Conservation (phyloP, 306 rosid species). For the Rosa lucieae region DNA sequence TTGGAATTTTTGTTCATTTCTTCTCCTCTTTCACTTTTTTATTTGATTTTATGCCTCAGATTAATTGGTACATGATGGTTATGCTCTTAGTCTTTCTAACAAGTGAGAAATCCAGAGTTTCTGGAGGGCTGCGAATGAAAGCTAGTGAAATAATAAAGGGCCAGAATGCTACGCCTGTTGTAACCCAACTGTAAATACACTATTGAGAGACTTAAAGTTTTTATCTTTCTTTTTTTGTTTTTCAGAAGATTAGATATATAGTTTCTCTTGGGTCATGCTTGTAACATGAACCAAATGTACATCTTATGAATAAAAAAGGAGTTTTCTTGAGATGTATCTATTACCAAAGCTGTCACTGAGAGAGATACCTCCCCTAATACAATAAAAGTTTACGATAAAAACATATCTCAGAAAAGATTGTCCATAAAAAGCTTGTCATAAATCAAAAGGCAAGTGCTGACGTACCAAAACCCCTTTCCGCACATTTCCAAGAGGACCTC, state of each 20-base stretch:
- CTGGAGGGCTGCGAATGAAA: neutral
- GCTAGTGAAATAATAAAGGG: neutral
- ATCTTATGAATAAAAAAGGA: neutral
- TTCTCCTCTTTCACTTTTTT: neutral
- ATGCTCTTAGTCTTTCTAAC: neutral
- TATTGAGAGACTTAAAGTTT: neutral
- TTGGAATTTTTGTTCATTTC: neutral
- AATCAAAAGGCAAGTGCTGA: slow-evolving; percentile 24
- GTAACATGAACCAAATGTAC: neutral
- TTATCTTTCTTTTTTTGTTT: neutral
- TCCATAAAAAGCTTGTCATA: neutral
- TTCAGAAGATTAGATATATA: neutral
- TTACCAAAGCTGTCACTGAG: neutral
- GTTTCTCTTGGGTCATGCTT: neutral
- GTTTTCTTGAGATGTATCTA: neutral
- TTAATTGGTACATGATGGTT: neutral
- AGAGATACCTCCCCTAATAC: neutral
- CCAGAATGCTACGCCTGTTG: no score
- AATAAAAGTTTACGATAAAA: neutral
- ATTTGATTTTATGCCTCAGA: neutral
- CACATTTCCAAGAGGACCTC: slow-evolving; percentile 95
- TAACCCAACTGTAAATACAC: neutral
- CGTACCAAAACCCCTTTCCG: slow-evolving; percentile 98
- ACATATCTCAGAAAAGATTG: neutral
- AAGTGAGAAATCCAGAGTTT: neutral